phyloP scores from a whole-genome alignment of 176 grass and related monocot species.

The Pontederia crassipes region DNA sequence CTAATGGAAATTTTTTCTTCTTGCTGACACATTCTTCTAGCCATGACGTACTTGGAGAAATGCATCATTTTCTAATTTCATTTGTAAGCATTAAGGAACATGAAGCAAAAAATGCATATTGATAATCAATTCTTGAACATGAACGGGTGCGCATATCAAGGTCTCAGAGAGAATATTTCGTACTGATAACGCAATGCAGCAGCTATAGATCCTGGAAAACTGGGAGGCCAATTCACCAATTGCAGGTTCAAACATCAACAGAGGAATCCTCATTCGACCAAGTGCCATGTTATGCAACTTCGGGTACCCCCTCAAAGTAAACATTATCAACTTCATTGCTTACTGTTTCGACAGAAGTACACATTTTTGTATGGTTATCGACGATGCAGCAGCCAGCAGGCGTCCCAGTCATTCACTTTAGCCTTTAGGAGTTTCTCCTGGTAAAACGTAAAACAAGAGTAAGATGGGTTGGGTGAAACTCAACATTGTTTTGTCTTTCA shows the following conservation, averaged over 20 bases:
- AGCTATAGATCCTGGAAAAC: slow-evolving; percentile 55
- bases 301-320: slow-evolving; percentile 18
- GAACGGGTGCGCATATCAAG: slow-evolving; percentile 24
- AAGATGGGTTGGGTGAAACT: too few species aligned
- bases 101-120: slow-evolving; percentile 64
- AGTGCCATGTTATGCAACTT: slow-evolving; percentile 10
- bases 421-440: slow-evolving; percentile 20
- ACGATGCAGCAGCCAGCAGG: background rate
- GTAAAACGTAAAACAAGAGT: background rate
- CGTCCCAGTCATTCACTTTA: slow-evolving; percentile 1
- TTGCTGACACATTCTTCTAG: slow-evolving; percentile 24
- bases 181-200: slow-evolving; percentile 44
- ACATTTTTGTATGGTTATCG: slow-evolving; percentile 17
- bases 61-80: slow-evolving; percentile 36
- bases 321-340: slow-evolving; percentile 30
- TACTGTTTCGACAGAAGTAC: slow-evolving; percentile 7
- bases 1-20: slow-evolving; percentile 5
- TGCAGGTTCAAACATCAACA: slow-evolving; percentile 17
- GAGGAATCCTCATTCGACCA: slow-evolving; percentile 17
- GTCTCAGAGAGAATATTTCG: slow-evolving; percentile 48
- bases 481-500: too few species aligned
- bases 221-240: slow-evolving; percentile 12
- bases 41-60: slow-evolving; percentile 29
- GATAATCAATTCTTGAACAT: slow-evolving; percentile 57
- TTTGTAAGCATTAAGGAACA: slow-evolving; percentile 48